Evolutionary conservation across 768 basidiomycete genomes (phyloP), one percentile per base, ranked within the genome.

Genomic region (Rhodotorula graminis): DNA sequence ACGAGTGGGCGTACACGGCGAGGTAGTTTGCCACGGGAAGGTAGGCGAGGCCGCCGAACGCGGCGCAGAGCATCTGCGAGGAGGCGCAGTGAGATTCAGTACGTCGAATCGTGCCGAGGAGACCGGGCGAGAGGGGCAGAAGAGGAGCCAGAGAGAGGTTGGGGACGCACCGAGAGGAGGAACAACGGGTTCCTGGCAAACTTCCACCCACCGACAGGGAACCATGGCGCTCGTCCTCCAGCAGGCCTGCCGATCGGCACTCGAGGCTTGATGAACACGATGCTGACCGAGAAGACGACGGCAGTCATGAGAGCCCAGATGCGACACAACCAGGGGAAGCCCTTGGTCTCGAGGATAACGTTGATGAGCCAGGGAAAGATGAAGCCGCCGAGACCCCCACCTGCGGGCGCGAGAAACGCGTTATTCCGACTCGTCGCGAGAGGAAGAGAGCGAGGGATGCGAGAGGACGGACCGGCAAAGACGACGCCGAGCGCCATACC

Each of bases 1-100:
- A 29, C 7, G 63, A 52, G 9, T 52, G 42, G 58, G 72, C 53
- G 67, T 74, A 76, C 5, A 60, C 65, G 0, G 72, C 56, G 40
- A 76, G 61, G 58, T 69, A 74, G n/a, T 69, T 23, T 0, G 72
- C 65, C 3, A 74, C 68, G 19, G 76, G 72, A 40, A 76, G 70
- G 52, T 69, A 74, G 11, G 72, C 57, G 4, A 76, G 57, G 1
- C 47, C 46, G 16, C 66, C 58, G 57, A 76, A 21, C 64, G 70
- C 57, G 0, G 71, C 58, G 2, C 67, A 57, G 31, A 55, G 23
- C 40, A 9, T 25, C 47, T 62, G 46, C 31, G 19, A 19, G 42
- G 6, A 12, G 18, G 14, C 9, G 11, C 11, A 11, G n/a, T n/a
- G 47, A 10, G 16, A 16, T 3, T 31, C 21, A n/a, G 49, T 4